phyloP scores from a whole-genome alignment of 805 yeast genomes.

The Komagataella populi region DNA sequence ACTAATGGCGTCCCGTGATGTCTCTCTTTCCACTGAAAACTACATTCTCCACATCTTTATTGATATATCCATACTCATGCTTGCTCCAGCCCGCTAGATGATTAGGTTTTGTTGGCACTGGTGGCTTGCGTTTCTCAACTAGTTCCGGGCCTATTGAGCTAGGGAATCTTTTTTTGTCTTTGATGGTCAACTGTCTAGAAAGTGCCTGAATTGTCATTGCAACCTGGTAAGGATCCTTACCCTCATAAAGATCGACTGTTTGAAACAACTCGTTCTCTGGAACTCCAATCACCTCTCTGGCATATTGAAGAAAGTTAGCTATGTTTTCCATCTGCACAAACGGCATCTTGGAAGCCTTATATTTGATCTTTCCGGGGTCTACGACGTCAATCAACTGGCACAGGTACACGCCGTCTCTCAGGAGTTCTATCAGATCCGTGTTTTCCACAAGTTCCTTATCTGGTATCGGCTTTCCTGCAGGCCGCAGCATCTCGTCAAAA shows the following conservation, averaged over 20 bases:
- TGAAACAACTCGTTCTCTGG: slow-evolving; percentile 76
- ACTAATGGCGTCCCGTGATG: slow-evolving; percentile 14
- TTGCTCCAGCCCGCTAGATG: slow-evolving; percentile 39
- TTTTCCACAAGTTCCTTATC: slow-evolving; percentile 7
- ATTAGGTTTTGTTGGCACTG: slow-evolving; percentile 41
- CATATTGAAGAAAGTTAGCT: slow-evolving; percentile 50
- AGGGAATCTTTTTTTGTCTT: not conserved
- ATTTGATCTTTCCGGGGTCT: slow-evolving; percentile 25
- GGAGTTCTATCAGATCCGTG: slow-evolving; percentile 33
- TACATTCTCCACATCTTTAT: slow-evolving; percentile 36
- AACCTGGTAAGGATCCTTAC: slow-evolving; percentile 66
- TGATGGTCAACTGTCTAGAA: slow-evolving; percentile 40
- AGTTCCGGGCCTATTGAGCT: slow-evolving; percentile 39
- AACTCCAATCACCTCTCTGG: slow-evolving; percentile 44
- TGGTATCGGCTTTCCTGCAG: slow-evolving; percentile 14
- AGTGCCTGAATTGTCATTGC: slow-evolving; percentile 61
- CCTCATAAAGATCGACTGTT: slow-evolving; percentile 63
- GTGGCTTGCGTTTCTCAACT: slow-evolving; percentile 32
- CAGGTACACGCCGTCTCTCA: slow-evolving; percentile 51
- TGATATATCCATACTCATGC: slow-evolving; percentile 44
- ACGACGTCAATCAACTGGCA: slow-evolving; percentile 31
- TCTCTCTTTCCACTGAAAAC: slow-evolving; percentile 40
- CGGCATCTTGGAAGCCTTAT: slow-evolving; percentile 57
- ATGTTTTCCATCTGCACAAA: slow-evolving; percentile 78
- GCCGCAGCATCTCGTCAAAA: slow-evolving; percentile 7